Evolutionary conservation across 306 rosid species (phyloP), one percentile per base, ranked within the genome.

Genomic region (Mimosa bimucronata): DNA sequence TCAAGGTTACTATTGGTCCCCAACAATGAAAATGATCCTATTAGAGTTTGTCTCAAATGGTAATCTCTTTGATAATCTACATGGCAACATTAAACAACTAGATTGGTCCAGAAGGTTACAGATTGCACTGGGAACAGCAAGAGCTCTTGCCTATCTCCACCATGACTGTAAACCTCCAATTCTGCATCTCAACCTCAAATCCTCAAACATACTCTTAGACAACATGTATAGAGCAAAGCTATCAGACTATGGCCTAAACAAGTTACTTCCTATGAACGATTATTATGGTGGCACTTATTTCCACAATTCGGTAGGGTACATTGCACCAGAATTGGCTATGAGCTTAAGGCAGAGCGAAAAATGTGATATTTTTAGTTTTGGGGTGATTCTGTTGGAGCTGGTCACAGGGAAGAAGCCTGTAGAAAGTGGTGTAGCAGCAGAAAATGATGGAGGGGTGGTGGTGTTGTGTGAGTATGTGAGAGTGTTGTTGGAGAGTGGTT

Each of bases 1-100:
- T 64, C 93, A 91, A 79, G 96, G 96, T 15, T 89, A 91, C 77
- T 91, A 91, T 66, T 91, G 96, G 91, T 91, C 96, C 25, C 85
- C 93, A 16, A 86, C 91, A 57, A 91, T 89, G 91, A 90, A 91
- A 84, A 73, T 91, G 78, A 87, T 91, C 82, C 88, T 89, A 53
- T 89, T 90, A 0, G 96, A 89, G 75, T 89, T 87, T 50, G 83
- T 91, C 64, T 71, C 83, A 10, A 87, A 89, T 42, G 91, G 96
- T 26, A 91, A 89, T 69, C 71, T 91, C 85, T 83, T 81, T 41
- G 91, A 91, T 72, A 87, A 87, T 81, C 88, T 91, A 38, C 94
- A 76, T 3, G 87, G 91, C 67, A 87, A 81, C 46, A 62, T 67
- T 28, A 84, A 86, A 52, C 70, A 65, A 2, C 16, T 89, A 53